A percentile compares a stretch with the other conserved stretches of the same genome.
Evolutionary conservation across 371 early-diverging fungal genomes (phyloP).

Genomic region (Rhizopus stolonifer): DNA sequence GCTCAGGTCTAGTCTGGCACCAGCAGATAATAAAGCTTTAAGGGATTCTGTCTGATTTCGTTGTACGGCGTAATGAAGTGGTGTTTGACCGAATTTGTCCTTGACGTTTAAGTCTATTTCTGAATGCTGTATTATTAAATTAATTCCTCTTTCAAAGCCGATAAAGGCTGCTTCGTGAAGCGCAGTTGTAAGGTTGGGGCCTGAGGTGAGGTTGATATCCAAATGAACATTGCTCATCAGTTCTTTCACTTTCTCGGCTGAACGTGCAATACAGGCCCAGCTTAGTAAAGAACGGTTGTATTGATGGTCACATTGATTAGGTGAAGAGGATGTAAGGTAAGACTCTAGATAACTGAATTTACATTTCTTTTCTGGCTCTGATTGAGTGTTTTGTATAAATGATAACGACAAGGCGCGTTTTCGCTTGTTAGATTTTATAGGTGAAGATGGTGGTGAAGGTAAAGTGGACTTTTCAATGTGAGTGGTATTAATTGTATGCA

Average conservation of each 20-base stretch:
- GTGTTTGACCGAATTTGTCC: constrained; percentile 28
- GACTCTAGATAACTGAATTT: constrained; percentile 15
- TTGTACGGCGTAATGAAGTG: constrained; percentile 37
- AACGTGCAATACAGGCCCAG: constrained; percentile 41
- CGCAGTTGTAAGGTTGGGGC: constrained; percentile 34
- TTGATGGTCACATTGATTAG: constrained; percentile 24
- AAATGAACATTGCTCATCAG: constrained; percentile 26
- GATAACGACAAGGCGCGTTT: constrained; percentile 29
- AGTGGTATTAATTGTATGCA: constrained; percentile 10
- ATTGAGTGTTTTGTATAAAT: constrained; percentile 13
- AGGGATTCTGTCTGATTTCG: constrained; percentile 28
- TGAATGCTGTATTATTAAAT: constrained; percentile 27
- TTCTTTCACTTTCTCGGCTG: constrained; percentile 24
- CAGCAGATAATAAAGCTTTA: constrained; percentile 19
- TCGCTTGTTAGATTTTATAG: constrained; percentile 21
- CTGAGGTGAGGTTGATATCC: constrained; percentile 30
- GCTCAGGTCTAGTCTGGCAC: constrained; percentile 31
- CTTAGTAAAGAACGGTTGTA: constrained; percentile 27
- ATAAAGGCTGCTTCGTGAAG: constrained; percentile 38
- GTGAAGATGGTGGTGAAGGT: constrained; percentile 39
- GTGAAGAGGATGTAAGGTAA: constrained; percentile 29
- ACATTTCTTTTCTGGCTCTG: constrained; percentile 13
- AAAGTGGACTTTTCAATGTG: constrained; percentile 2
- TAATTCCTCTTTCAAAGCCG: constrained; percentile 33
- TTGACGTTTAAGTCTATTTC: constrained; percentile 27